Conservation (phyloP, 768 basidiomycete genomes). For the Lactarius evosmus region DNA sequence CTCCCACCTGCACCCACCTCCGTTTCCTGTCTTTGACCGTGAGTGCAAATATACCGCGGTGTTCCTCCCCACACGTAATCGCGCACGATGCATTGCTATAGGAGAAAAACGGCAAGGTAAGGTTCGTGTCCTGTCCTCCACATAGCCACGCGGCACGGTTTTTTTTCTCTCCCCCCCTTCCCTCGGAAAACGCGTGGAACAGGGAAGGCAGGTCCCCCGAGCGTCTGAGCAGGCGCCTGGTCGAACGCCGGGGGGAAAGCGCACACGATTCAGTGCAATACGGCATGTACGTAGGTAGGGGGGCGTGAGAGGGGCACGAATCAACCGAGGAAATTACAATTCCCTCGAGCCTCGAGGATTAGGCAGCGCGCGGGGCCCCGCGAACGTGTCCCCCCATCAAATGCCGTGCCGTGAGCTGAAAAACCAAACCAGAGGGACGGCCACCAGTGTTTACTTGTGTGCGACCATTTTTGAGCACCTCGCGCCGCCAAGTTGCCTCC, state of each 20-base stretch:
- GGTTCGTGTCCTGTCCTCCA: conserved; percentile 1
- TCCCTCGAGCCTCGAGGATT: conserved; percentile 23
- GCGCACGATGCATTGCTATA: conserved; percentile 5
- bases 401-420: conserved; percentile 6
- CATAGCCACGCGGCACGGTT: neutral
- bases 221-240: neutral
- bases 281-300: conserved; percentile 6
- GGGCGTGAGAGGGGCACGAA: conserved; percentile 6
- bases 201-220: conserved; percentile 11
- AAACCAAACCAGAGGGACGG: conserved; percentile 10
- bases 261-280: neutral
- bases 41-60: conserved; percentile 22
- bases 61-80: conserved; percentile 21
- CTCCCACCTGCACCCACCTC: conserved; percentile 18
- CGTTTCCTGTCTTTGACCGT: conserved; percentile 14
- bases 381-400: conserved; percentile 20
- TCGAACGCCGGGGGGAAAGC: neutral
- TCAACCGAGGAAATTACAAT: neutral
- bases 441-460: neutral
- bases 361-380: conserved; percentile 20
- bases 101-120: conserved; percentile 2
- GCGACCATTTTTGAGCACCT: neutral
- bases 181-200: conserved; percentile 20
- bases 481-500: neutral
- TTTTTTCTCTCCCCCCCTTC: neutral